Conservation (phyloP, 352 stramenopile species). For the Phytopythium aichiense region DNA sequence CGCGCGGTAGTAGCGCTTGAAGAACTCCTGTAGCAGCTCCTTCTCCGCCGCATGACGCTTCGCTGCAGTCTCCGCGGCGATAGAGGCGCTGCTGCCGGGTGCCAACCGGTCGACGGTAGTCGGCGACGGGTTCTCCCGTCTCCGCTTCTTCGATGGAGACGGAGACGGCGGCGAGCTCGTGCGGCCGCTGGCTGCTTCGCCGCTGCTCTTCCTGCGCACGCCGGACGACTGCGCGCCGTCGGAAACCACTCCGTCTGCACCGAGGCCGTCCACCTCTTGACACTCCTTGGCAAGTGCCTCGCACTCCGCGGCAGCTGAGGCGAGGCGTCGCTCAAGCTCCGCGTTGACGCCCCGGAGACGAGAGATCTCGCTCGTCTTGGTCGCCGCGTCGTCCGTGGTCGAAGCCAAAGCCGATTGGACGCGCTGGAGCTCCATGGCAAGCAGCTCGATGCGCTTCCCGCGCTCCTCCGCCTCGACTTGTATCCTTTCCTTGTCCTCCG, state of each 20-base stretch:
- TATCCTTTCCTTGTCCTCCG: constrained; percentile 12
- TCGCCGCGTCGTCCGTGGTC: constrained; percentile 18
- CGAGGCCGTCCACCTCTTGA: not conserved
- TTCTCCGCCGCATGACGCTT: constrained; percentile 35
- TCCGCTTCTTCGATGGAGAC: constrained; percentile 1
- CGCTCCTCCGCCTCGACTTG: constrained; percentile 4
- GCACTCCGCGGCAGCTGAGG: not conserved
- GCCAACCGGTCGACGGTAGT: not conserved
- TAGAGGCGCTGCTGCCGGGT: not conserved
- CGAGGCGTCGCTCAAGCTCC: constrained; percentile 28
- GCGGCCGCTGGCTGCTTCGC: constrained; percentile 12
- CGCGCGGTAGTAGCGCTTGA: constrained; percentile 36
- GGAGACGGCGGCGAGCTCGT: not conserved
- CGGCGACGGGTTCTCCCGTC: not conserved
- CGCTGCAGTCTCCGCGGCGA: constrained; percentile 5
- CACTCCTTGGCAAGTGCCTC: constrained; percentile 4
- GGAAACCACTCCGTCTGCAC: not conserved
- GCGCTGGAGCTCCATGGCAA: constrained; percentile 24
- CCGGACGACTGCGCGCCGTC: not conserved
- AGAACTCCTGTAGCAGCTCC: constrained; percentile 37
- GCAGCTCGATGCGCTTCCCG: constrained; percentile 24
- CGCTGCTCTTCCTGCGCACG: not conserved
- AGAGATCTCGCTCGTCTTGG: constrained; percentile 35
- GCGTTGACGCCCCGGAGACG: constrained; percentile 20
- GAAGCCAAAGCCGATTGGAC: constrained; percentile 10